Percentiles rank a stretch among this genome's conserved stretches.
phyloP scores from a whole-genome alignment of 768 basidiomycete genomes.

The Collybiopsis confluens region DNA sequence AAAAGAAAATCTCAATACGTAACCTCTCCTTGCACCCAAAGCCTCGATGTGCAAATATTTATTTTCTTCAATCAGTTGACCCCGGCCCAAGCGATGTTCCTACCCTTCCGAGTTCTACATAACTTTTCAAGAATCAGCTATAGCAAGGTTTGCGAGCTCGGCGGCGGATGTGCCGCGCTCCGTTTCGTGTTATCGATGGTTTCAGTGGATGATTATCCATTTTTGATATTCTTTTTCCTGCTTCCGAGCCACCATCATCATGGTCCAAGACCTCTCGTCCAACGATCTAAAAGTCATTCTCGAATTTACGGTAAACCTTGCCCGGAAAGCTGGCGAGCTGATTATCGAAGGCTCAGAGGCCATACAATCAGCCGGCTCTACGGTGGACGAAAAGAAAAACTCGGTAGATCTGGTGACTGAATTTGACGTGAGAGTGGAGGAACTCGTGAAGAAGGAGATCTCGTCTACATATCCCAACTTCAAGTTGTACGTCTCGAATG shows the following conservation, averaged over 20 bases:
- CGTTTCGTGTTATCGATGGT: too few species aligned
- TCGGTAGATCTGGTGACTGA: conserved; percentile 93
- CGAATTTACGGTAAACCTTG: conserved; percentile 65
- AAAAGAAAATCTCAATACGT: too few species aligned
- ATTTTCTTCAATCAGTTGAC: too few species aligned
- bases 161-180: too few species aligned
- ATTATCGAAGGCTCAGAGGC: conserved; percentile 76
- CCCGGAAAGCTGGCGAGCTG: conserved; percentile 67
- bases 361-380: conserved; percentile 53
- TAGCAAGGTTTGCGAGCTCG: too few species aligned
- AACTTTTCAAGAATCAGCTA: too few species aligned
- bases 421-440: conserved; percentile 89
- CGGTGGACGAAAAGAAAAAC: conserved; percentile 85
- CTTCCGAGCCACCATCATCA: conserved; percentile 6
- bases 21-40: too few species aligned
- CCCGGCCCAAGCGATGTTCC: too few species aligned
- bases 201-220: too few species aligned
- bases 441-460: conserved; percentile 71
- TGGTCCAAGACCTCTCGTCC: conserved; percentile 11
- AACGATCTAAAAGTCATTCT: conserved; percentile 59
- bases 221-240: background rate
- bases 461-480: conserved; percentile 65
- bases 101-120: too few species aligned
- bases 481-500: conserved; percentile 74
- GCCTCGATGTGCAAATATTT: too few species aligned